These are phyloP conservation scores for Metschnikowia hibisci DNA, from an alignment of 805 yeast genomes.

Conservation along the genomic window DNA sequence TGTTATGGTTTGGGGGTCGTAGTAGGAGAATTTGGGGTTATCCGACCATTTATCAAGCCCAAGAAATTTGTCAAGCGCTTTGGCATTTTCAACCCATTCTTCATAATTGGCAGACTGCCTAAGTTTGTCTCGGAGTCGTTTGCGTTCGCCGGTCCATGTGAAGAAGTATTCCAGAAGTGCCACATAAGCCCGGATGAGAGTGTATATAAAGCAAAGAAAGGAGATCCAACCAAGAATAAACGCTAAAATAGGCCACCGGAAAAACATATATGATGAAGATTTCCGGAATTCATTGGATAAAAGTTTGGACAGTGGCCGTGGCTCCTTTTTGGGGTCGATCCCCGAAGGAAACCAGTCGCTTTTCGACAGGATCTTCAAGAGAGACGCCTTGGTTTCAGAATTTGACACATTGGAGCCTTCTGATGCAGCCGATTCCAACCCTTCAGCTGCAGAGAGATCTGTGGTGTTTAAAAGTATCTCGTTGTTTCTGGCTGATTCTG, in stretches of 20 bases:
- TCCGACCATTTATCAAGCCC: slow-evolving; percentile 62
- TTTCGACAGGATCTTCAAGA: slow-evolving; percentile 18
- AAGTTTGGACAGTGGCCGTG: slow-evolving; percentile 8
- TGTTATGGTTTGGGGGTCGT: slow-evolving; percentile 60
- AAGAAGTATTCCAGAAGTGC: slow-evolving; percentile 56
- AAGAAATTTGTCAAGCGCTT: slow-evolving; percentile 51
- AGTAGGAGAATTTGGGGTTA: slow-evolving; percentile 59
- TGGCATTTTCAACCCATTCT: slow-evolving; percentile 63
- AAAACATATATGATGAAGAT: slow-evolving; percentile 33
- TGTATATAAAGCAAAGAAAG: slow-evolving; percentile 47
- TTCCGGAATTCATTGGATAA: slow-evolving; percentile 37
- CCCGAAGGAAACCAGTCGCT: slow-evolving; percentile 29
- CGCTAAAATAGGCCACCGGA: slow-evolving; percentile 64
- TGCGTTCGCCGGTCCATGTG: slow-evolving; percentile 60
- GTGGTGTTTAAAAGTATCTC: slow-evolving; percentile 1
- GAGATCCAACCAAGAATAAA: slow-evolving; percentile 52
- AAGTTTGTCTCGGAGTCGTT: slow-evolving; percentile 45
- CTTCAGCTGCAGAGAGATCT: background rate
- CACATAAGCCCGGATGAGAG: slow-evolving; percentile 54
- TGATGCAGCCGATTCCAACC: background rate
- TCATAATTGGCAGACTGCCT: slow-evolving; percentile 47
- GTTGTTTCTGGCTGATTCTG: background rate
- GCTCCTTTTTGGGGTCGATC: slow-evolving; percentile 7
- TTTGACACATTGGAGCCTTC: background rate
- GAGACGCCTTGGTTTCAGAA: slow-evolving; percentile 12